A percentile compares a stretch with the other conserved stretches of the same genome.
These are phyloP conservation scores for Fomitopsis serialis DNA, from an alignment of 768 basidiomycete genomes.

Conservation along the genomic window DNA sequence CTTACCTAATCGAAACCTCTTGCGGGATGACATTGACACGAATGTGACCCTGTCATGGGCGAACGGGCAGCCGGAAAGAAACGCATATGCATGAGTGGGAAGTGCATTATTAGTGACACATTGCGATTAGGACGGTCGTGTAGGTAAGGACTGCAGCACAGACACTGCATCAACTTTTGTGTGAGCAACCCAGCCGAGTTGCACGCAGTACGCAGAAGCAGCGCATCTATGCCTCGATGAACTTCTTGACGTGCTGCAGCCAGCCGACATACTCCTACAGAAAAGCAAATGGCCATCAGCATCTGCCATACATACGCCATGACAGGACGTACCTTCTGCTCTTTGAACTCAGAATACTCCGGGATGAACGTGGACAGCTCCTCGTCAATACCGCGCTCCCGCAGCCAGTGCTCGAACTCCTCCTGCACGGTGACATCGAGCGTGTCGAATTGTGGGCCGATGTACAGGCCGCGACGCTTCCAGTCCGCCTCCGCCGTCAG, in stretches of 20 bases:
- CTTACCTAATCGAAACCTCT: no score
- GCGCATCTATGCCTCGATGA: constrained; percentile 49
- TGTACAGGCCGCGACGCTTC: constrained; percentile 87
- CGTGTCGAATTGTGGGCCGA: constrained; percentile 92
- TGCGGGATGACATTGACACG: no score
- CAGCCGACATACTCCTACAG: constrained; percentile 86
- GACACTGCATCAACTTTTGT: no score
- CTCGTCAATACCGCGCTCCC: constrained; percentile 87
- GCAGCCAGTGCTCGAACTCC: constrained; percentile 84
- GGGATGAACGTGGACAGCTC: constrained; percentile 80
- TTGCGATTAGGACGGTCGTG: no score
- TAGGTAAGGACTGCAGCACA: no score
- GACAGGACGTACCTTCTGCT: constrained; percentile 85
- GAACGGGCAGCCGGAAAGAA: no score
- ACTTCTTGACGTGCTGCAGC: constrained; percentile 77
- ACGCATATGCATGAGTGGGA: no score
- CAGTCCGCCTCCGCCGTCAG: constrained; percentile 88
- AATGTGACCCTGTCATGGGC: no score
- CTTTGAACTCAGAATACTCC: constrained; percentile 85
- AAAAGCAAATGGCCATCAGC: not conserved
- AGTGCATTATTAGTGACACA: no score
- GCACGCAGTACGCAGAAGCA: not conserved
- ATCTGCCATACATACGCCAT: not conserved
- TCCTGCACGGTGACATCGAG: constrained; percentile 85
- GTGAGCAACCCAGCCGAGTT: no score